Evolutionary conservation across 257 asterid species (phyloP), one percentile per base, ranked within the genome.

Genomic region (Hygrophila difformis): DNA sequence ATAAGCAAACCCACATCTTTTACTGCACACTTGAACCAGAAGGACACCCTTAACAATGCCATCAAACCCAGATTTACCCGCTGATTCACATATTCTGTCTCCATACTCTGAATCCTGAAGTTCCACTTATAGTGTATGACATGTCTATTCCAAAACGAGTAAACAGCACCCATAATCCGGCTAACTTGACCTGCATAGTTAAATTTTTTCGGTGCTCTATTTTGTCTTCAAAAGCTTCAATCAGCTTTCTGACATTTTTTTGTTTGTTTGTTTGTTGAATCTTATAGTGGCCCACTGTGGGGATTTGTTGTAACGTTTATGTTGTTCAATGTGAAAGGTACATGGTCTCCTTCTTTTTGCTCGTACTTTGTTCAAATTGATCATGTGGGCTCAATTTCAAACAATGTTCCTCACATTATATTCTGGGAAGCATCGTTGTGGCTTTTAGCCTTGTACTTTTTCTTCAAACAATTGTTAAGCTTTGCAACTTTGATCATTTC

Each of bases 221-320:
- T 41, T 43, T 56, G 47, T 26, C 9, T 14, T 12, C 18, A 47
- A 18, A n/a, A n/a, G n/a, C n/a, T n/a, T n/a, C n/a, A n/a, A n/a
- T n/a, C n/a, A n/a, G 29, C 54, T 21, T 55, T 24, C 66, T 69
- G 53, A 70, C 60, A 8, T 57, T 28, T 38, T 38, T 39, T 47
- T 50, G 89, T 78, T 67, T 9, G 65, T 12, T 23, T 41, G 43
- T 69, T 53, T 12, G 36, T 51, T 47, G 33, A 56, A 60, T 43
- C 51, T 58, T 67, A 50, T 66, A 91, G 98, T 67, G 98, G 76
- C 41, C 96, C 87, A 9, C 93, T 91, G 18, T 91, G 98, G 98
- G 96, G 98, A 53, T 91, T 91, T 36, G 98, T 86, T 17, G 96
- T 91, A 28, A 88, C 92, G 26, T 91, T 91, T 71, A 91, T 91